Evolutionary conservation across 805 yeast genomes (phyloP).

Genomic region (Myxozyma geophila): DNA sequence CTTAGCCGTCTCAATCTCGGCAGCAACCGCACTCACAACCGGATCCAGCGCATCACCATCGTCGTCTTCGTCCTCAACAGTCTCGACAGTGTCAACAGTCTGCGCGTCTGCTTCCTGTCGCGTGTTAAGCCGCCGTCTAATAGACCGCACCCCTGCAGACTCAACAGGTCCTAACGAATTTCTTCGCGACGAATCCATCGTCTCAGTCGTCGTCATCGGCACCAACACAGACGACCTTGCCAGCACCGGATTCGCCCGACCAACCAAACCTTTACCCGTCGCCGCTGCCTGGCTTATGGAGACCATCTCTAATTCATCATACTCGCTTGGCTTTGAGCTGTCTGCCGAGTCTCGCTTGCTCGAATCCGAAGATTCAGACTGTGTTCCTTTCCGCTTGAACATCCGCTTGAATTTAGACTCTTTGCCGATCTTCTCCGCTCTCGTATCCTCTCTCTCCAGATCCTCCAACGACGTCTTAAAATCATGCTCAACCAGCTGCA

Average conservation of each 20-base stretch:
- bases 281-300: background rate
- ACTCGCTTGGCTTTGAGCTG: background rate
- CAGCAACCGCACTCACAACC: conserved; percentile 31
- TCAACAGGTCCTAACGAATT: conserved; percentile 12
- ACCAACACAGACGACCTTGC: background rate
- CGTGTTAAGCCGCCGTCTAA: conserved; percentile 17
- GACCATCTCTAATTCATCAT: background rate
- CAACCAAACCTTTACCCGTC: background rate
- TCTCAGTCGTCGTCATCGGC: background rate
- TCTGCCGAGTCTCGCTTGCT: background rate
- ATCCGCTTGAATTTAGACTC: too few relatives aligned
- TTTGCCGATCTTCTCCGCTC: conserved; percentile 10
- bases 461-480: conserved; percentile 48
- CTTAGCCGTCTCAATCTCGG: conserved; percentile 11
- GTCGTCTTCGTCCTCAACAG: conserved; percentile 3
- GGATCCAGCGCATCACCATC: conserved; percentile 37
- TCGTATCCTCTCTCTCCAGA: background rate
- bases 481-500: conserved; percentile 70
- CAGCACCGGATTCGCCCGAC: conserved; percentile 4
- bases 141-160: conserved; percentile 25
- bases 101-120: conserved; percentile 10
- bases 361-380: background rate
- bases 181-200: background rate
- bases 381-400: too few relatives aligned
- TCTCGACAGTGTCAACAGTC: background rate